Base-by-base conservation (phyloP, 257 asterid species). In the Solanum lycopersicoides region DNA sequence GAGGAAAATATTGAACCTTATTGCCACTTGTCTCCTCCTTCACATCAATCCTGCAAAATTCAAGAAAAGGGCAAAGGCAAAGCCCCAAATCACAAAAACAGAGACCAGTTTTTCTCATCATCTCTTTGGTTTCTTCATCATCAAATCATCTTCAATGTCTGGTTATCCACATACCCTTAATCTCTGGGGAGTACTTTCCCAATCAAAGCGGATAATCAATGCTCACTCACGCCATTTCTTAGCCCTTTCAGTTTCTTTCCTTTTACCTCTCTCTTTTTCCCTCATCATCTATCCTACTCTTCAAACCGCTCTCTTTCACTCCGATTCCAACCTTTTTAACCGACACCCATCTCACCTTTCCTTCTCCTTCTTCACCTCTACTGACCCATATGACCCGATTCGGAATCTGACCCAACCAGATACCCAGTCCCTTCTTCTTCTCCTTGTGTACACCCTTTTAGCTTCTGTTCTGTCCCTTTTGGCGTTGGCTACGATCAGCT, bases 211-310 rank as follows among this genome's bases (percentile, higher is more conserved):
- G 76, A 88, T 94, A 80, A 89, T 96, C 91, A 90, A 75, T 74
- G 90, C 97, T 34, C 97, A 93, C 93, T 88, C 94, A 37, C 91
- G 93, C 90, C 97, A 93, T 47, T 96, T 92, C 89, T 79, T 90
- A 28, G 93, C 95, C 79, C 94, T 96, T 6, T 90, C 98, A 0
- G 88, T 92, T 35, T 88, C 92, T 90, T 94, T 95, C 91, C 90
- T 96, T 85, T 86, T 95, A 35, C 98, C 99, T 15, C 84, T 87
- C 44, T 92, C 95, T 65, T 37, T 93, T 21, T 97, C 98, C 25
- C 45, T 91, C 80, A 84, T 89, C 68, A 34, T 92, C 30, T 92
- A 89, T 94, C 91, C 93, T 5, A 93, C 93, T 25, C 90, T 92
- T 32, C 85, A 91, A 39, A 18, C 87, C 59, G 30, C 89, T 14